phyloP scores from a whole-genome alignment of 306 rosid genomes.

The Cajanus cajan region DNA sequence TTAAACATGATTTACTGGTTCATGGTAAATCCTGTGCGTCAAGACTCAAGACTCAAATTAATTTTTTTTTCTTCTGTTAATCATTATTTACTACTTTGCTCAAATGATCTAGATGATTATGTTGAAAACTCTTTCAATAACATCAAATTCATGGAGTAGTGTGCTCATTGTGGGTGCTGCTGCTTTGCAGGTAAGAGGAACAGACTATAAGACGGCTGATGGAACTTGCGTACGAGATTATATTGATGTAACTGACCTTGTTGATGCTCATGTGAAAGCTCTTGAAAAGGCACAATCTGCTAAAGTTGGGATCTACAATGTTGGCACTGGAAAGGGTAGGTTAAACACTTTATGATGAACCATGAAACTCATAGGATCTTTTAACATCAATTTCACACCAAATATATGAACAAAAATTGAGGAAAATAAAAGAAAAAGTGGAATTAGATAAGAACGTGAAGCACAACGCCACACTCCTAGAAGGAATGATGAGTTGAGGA shows the following conservation, averaged over 20 bases:
- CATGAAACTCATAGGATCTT: too few species aligned
- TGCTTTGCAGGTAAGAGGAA: constrained; percentile 76
- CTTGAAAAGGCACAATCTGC: constrained; percentile 67
- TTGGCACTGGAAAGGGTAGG: constrained; percentile 92
- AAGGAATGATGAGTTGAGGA: too few species aligned
- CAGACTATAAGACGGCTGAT: constrained; percentile 76
- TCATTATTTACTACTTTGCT: background rate
- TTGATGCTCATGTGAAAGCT: constrained; percentile 96
- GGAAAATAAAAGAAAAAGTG: too few species aligned
- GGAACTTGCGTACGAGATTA: constrained; percentile 91
- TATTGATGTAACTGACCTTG: constrained; percentile 88
- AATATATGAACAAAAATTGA: too few species aligned
- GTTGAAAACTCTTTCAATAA: background rate
- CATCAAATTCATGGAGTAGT: background rate
- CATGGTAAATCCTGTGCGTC: background rate
- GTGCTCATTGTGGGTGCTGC: constrained; percentile 2
- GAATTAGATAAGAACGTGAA: too few species aligned
- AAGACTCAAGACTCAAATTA: background rate
- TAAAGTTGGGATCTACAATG: constrained; percentile 88
- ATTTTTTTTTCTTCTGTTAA: background rate
- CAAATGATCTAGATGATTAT: background rate
- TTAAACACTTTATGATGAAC: too few species aligned
- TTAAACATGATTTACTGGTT: background rate
- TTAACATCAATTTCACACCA: too few species aligned
- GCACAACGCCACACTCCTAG: too few species aligned